Conservation (phyloP, 2,329 filamentous ascomycete species). For the Ceratocystis lukuohia region DNA sequence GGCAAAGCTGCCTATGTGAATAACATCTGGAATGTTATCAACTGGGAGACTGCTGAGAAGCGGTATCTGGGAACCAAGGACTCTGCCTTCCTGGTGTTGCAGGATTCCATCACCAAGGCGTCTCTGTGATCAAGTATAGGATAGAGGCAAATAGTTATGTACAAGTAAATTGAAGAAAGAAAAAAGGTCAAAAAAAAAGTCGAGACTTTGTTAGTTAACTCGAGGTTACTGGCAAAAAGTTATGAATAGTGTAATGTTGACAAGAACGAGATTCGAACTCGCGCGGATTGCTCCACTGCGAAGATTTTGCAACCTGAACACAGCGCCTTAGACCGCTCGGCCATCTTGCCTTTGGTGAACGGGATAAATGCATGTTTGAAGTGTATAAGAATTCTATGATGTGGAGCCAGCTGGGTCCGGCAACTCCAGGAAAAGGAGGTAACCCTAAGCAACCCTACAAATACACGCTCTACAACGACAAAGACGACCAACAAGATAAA, state of each 20-base stretch:
- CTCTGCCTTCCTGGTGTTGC: conserved; percentile 34
- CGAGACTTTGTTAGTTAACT: background rate
- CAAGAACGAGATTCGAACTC: conserved; percentile 15
- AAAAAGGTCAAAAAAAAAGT: background rate
- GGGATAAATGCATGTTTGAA: background rate
- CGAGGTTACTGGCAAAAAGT: background rate
- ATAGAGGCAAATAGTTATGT: no score
- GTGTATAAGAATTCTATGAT: no score
- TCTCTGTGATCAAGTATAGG: background rate
- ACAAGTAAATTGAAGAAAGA: background rate
- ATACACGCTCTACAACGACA: no score
- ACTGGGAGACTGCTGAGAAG: conserved; percentile 58
- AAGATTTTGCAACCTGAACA: conserved; percentile 15
- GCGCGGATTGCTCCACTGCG: conserved; percentile 16
- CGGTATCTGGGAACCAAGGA: conserved; percentile 41
- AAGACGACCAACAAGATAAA: no score
- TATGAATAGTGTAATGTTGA: background rate
- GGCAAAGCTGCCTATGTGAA: conserved; percentile 62
- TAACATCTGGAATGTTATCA: conserved; percentile 66
- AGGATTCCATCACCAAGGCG: conserved; percentile 29
- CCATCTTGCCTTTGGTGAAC: conserved; percentile 13
- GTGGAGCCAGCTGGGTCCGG: no score
- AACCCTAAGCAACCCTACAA: no score
- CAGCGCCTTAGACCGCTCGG: conserved; percentile 18
- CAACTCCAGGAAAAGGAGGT: no score